Conservation (phyloP, 306 rosid genomes). For the Senna siamea region DNA sequence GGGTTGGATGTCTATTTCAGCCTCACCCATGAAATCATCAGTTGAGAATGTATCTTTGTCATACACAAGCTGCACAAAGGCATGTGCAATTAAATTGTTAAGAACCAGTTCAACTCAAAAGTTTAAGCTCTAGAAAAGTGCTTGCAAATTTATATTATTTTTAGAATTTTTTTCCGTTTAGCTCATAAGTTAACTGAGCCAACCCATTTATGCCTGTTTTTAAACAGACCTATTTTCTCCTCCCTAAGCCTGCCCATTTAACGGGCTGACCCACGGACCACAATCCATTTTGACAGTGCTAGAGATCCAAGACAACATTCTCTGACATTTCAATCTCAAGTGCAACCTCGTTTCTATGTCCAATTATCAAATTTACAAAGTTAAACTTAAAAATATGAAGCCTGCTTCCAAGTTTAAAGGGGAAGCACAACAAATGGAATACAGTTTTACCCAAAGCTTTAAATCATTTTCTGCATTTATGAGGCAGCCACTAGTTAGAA, state of each 20-base stretch:
- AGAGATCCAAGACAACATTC: no score
- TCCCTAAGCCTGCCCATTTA: no score
- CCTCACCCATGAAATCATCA: conserved; percentile 97
- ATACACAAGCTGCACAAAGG: conserved; percentile 71
- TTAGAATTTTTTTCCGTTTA: no score
- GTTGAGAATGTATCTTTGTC: conserved; percentile 86
- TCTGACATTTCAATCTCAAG: no score
- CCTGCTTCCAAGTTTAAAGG: background rate
- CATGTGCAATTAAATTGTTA: background rate
- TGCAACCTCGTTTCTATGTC: no score
- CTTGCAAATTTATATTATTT: no score
- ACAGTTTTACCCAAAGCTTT: background rate
- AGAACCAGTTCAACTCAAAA: no score
- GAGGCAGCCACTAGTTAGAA: background rate
- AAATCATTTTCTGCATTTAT: conserved; percentile 2
- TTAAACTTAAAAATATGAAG: background rate
- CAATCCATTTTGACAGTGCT: background rate
- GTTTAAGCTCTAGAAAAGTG: no score
- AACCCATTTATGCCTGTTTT: no score
- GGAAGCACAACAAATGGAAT: background rate
- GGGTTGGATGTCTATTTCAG: conserved; percentile 93
- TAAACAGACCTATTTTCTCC: no score
- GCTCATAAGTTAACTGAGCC: no score
- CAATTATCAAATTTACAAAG: no score
- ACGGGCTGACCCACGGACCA: background rate